phyloP scores from a whole-genome alignment of 495 filamentous ascomycete species.

The Usnea hakonensis region DNA sequence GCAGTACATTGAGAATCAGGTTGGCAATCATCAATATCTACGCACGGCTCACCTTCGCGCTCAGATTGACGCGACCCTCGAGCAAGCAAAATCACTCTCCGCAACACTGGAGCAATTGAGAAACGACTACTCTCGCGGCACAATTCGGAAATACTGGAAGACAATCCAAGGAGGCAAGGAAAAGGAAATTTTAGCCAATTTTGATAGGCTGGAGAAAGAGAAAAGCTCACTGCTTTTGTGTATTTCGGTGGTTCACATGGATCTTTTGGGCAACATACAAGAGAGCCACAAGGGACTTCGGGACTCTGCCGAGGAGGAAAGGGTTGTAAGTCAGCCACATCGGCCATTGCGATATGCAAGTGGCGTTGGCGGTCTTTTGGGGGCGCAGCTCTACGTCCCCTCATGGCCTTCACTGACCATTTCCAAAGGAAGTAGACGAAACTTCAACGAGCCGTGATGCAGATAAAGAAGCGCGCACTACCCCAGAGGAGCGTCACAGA shows the following conservation, averaged over 20 bases:
- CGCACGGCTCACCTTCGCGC: not conserved
- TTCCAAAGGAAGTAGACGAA: not conserved
- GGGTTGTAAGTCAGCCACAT: not conserved
- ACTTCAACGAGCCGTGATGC: too few species aligned
- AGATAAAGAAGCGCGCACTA: not conserved
- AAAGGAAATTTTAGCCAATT: not conserved
- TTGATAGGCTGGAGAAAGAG: constrained; percentile 6
- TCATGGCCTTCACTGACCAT: too few species aligned
- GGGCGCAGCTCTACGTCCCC: too few species aligned
- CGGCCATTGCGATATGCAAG: too few species aligned
- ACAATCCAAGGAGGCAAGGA: not conserved
- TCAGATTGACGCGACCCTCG: not conserved
- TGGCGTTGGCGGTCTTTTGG: too few species aligned
- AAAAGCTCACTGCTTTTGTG: constrained; percentile 3
- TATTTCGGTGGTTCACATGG: not conserved
- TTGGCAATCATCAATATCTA: not conserved
- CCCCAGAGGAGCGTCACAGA: not conserved
- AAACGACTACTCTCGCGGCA: not conserved
- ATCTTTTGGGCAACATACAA: not conserved
- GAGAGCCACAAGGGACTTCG: not conserved
- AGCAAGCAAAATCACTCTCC: not conserved
- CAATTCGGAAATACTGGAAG: not conserved
- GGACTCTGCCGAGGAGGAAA: not conserved
- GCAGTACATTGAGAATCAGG: not conserved
- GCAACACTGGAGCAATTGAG: not conserved